Base-by-base conservation (phyloP, 2,329 filamentous ascomycete species). In the Myotisia sp. region DNA sequence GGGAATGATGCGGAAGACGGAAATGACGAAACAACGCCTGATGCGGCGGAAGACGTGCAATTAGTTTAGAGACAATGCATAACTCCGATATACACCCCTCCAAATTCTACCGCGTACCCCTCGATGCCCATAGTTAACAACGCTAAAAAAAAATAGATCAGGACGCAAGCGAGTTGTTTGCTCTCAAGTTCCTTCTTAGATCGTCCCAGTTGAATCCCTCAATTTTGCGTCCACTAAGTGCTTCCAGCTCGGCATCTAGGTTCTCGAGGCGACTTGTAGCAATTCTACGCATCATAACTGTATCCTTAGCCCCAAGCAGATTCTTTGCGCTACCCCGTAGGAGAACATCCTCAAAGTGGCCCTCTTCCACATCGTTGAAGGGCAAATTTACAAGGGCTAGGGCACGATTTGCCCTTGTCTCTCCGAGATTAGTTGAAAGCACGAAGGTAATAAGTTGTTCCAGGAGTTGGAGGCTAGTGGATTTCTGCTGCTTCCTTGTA, bases 341-440 rank as follows among this genome's bases (percentile, higher is more conserved):
- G 23, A 92, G 59, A 38, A 70, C 78, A 17, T 78, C 70, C 44
- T 78, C 73, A 41, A 92, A 74, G 78, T 80, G 87, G 3, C 51
- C 51, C 50, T 86, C 80, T 50, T 92, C 84, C 12, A 70, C 62
- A 1, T 63, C 52, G 37, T 73, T 73, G n/a, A 92, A 70, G 0
- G 82, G 79, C 41, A 87, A 56, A 40, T 77, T 76, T 6, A 83
- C 68, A 0, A 92, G 63, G 52, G 87, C 79, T 29, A 73, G 68
- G 0, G 75, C 74, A 12, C 71, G 69, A 10, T 67, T 62, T 2
- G 72, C 70, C 13, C 63, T 53, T 13, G 48, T 40, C 37, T 53
- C 51, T 12, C 59, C 55, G 2, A 54, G 44, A 44, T 48, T 46
- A 5, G 57, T 53, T 13, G 49, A 52, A 38, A 80, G 60, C 2